Percentiles rank a stretch among this genome's conserved stretches.
Conservation (phyloP, 176 grass and related monocot genomes). For the Carex littledalei region DNA sequence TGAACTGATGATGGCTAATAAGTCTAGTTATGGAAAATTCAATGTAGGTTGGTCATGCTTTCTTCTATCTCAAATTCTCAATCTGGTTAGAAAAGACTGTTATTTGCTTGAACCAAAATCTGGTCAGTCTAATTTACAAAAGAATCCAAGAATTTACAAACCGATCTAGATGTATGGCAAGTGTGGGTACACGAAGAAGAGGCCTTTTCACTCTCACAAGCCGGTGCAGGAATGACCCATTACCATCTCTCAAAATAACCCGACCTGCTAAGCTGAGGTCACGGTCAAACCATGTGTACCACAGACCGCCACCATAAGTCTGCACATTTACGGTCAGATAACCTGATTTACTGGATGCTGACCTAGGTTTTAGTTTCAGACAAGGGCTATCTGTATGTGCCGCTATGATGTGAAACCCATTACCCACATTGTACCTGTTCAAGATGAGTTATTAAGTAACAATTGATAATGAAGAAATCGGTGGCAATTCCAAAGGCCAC, state of each 20-base stretch:
- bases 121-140: background rate
- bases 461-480: background rate
- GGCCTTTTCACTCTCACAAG: constrained; percentile 88
- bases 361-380: constrained; percentile 86
- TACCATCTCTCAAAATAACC: constrained; percentile 65
- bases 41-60: no score
- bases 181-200: constrained; percentile 74
- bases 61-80: background rate
- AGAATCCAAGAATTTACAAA: constrained; percentile 25
- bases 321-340: constrained; percentile 88
- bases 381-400: constrained; percentile 95
- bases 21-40: background rate
- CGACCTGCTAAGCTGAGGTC: constrained; percentile 87
- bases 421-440: constrained; percentile 72
- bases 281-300: constrained; percentile 97
- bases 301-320: constrained; percentile 71
- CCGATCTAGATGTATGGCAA: constrained; percentile 98
- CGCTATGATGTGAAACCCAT: constrained; percentile 81
- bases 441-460: constrained; percentile 1
- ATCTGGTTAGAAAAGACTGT: background rate
- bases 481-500: no score
- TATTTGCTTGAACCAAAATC: background rate
- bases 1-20: background rate
- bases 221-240: constrained; percentile 68
- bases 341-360: constrained; percentile 69